phyloP scores from a whole-genome alignment of 352 stramenopile genomes.

The Pythium sp. region DNA sequence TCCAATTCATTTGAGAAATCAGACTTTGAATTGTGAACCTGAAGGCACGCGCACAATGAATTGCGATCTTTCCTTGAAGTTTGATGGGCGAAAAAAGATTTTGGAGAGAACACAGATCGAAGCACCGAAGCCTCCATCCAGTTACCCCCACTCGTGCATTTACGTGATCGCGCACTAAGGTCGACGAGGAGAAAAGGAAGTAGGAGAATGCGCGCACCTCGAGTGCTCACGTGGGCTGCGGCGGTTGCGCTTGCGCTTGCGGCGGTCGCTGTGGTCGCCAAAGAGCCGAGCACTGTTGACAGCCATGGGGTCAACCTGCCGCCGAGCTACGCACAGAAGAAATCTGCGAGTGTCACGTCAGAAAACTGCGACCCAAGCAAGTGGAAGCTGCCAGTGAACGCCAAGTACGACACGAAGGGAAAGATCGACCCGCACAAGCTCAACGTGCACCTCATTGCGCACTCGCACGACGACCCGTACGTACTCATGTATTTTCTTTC shows the following conservation, averaged over 20 bases:
- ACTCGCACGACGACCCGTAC: slow-evolving; percentile 94
- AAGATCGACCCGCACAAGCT: slow-evolving; percentile 67
- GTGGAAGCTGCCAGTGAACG: slow-evolving; percentile 61
- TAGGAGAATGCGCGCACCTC: slow-evolving; percentile 16
- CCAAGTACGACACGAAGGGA: slow-evolving; percentile 65
- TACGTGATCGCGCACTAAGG: background rate
- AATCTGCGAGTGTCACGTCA: background rate
- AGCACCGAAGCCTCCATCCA: background rate
- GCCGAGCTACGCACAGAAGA: background rate
- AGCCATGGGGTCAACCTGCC: slow-evolving; percentile 15
- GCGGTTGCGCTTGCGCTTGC: slow-evolving; percentile 6
- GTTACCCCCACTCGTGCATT: background rate
- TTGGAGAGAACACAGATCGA: background rate
- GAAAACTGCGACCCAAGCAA: slow-evolving; percentile 52
- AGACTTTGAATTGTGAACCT: background rate
- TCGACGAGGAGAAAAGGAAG: background rate
- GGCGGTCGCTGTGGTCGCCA: slow-evolving; percentile 9
- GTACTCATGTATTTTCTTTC: slow-evolving; percentile 10
- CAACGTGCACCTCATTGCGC: slow-evolving; percentile 95
- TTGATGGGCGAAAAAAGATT: background rate
- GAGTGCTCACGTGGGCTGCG: slow-evolving; percentile 7
- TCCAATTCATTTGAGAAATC: background rate
- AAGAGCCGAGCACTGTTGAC: slow-evolving; percentile 6
- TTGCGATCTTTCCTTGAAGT: slow-evolving; percentile 5
- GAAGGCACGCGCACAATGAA: background rate